Percentiles rank a stretch among this genome's conserved stretches.
Conservation (phyloP, 2,329 filamentous ascomycete genomes). For the Pseudogymnoascus destructans region DNA sequence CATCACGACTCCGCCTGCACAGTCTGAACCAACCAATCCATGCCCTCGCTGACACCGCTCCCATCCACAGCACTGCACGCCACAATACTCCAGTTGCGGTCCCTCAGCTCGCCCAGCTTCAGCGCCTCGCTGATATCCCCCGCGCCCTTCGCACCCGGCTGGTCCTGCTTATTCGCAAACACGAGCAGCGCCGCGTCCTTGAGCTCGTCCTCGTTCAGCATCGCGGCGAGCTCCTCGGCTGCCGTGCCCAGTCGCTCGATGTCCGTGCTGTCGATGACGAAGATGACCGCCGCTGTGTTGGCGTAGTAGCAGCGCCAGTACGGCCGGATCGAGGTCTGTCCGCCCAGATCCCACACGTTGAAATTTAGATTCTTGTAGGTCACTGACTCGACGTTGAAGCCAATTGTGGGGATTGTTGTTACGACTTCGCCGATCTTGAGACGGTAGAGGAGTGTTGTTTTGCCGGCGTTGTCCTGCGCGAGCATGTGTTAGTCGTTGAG, state of each 20-base stretch:
- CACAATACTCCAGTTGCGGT: constrained; percentile 98
- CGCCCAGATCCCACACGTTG: constrained; percentile 97
- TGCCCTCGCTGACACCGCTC: constrained; percentile 86
- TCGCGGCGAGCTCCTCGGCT: constrained; percentile 80
- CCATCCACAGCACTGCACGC: constrained; percentile 94
- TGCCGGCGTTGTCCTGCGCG: constrained; percentile 85
- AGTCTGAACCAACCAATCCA: constrained; percentile 80
- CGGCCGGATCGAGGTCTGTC: constrained; percentile 94
- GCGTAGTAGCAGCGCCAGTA: constrained; percentile 99
- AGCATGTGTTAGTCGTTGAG: constrained; percentile 14
- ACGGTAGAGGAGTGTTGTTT: constrained; percentile 92
- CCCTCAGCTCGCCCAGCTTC: constrained; percentile 77
- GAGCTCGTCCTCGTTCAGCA: constrained; percentile 95
- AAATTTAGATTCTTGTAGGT: constrained; percentile 98
- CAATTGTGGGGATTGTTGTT: constrained; percentile 97
- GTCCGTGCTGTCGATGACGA: constrained; percentile 96
- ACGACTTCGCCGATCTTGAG: constrained; percentile 98
- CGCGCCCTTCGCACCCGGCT: constrained; percentile 89
- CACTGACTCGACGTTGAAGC: constrained; percentile 98
- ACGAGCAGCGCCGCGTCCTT: constrained; percentile 85
- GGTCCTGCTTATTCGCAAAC: constrained; percentile 98
- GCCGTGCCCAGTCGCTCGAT: constrained; percentile 89
- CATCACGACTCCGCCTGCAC: constrained; percentile 35
- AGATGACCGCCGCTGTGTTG: constrained; percentile 96
- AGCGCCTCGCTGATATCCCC: constrained; percentile 93